Evolutionary conservation across 495 filamentous ascomycete species (phyloP).

Genomic region (Xylaria telfairii): DNA sequence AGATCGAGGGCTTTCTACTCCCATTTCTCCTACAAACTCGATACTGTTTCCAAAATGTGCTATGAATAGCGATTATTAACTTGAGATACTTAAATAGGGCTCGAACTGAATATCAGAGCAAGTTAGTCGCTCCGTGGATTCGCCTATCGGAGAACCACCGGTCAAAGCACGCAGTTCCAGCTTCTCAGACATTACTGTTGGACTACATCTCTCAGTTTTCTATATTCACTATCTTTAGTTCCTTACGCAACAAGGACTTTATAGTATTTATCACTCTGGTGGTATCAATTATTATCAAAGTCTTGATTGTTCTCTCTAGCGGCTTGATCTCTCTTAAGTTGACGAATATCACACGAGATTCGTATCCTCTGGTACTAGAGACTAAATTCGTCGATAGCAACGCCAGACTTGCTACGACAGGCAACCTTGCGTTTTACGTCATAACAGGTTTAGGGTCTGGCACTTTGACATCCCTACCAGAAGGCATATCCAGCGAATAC

Average conservation of each 20-base stretch:
- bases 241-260: conserved; percentile 30
- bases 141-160: conserved; percentile 18
- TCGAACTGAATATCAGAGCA: conserved; percentile 41
- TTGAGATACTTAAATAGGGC: conserved; percentile 7
- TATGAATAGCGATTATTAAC: too few relatives aligned
- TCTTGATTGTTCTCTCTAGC: conserved; percentile 32
- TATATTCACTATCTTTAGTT: conserved; percentile 20
- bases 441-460: not conserved
- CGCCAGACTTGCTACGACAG: not conserved
- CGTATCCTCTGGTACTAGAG: not conserved
- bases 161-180: not conserved
- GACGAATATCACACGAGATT: not conserved
- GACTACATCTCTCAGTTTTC: conserved; percentile 34
- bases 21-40: too few relatives aligned
- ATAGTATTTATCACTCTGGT: conserved; percentile 27
- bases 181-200: conserved; percentile 32
- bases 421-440: not conserved
- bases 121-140: conserved; percentile 41
- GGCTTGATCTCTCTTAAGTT: conserved; percentile 30
- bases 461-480: not conserved
- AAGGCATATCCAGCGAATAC: conserved; percentile 11
- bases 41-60: too few relatives aligned
- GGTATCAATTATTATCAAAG: conserved; percentile 27
- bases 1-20: too few relatives aligned
- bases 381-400: not conserved